phyloP scores from a whole-genome alignment of 148 eudicot species.

The Silene uniflora region DNA sequence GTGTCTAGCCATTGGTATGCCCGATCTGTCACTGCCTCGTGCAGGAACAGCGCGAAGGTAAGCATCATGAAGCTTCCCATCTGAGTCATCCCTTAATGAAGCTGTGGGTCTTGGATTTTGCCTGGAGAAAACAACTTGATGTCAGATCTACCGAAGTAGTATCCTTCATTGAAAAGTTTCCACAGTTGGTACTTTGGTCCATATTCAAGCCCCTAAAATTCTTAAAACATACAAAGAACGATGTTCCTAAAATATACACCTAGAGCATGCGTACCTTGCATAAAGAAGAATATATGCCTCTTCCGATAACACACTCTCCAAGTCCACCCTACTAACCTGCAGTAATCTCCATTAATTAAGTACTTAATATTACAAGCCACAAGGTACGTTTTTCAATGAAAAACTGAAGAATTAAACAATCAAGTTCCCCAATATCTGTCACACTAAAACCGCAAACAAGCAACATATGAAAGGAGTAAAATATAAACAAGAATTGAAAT shows the following conservation, averaged over 20 bases:
- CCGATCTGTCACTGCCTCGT: slow-evolving; percentile 10
- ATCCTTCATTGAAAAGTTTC: background rate
- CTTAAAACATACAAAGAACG: background rate
- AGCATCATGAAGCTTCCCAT: slow-evolving; percentile 8
- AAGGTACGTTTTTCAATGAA: background rate
- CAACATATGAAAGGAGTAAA: background rate
- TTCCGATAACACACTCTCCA: slow-evolving; percentile 33
- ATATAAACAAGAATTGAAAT: background rate
- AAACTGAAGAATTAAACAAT: background rate
- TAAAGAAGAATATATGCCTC: slow-evolving; percentile 38
- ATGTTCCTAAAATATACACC: background rate
- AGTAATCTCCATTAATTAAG: slow-evolving; percentile 15
- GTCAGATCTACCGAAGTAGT: background rate
- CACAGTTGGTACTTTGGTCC: background rate
- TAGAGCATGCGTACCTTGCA: slow-evolving; percentile 22
- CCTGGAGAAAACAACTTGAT: slow-evolving; percentile 19
- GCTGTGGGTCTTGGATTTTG: slow-evolving; percentile 25
- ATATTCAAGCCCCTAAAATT: background rate
- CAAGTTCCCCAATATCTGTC: background rate
- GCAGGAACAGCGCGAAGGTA: slow-evolving; percentile 13
- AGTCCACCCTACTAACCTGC: slow-evolving; percentile 30
- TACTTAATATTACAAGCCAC: background rate
- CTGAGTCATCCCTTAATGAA: background rate
- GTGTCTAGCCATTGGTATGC: slow-evolving; percentile 10
- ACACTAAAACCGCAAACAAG: background rate